These are phyloP conservation scores for Filosporella fistucella DNA, from an alignment of 495 filamentous ascomycete genomes.

Conservation along the genomic window DNA sequence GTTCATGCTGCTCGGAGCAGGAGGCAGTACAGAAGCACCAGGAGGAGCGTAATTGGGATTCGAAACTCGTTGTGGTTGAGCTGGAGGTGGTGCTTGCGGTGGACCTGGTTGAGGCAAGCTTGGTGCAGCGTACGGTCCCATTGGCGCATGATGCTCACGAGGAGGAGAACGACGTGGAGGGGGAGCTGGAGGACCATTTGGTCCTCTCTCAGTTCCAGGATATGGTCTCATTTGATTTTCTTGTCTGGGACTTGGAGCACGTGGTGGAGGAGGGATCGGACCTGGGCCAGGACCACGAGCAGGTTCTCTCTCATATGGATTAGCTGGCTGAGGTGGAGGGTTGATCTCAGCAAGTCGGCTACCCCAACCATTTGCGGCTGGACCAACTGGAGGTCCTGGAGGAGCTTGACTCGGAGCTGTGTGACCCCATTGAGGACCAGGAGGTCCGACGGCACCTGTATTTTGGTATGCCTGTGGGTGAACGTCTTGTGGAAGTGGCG, in stretches of 20 bases:
- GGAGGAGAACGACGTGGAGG: constrained; percentile 22
- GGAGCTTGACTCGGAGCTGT: constrained; percentile 57
- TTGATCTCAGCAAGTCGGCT: constrained; percentile 74
- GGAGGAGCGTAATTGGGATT: constrained; percentile 65
- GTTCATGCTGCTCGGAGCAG: constrained; percentile 50
- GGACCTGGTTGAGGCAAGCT: constrained; percentile 55
- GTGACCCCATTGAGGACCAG: constrained; percentile 82
- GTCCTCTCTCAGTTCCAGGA: constrained; percentile 59
- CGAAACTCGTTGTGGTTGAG: constrained; percentile 54
- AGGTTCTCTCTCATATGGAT: constrained; percentile 74
- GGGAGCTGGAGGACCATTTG: constrained; percentile 38
- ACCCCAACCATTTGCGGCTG: constrained; percentile 66
- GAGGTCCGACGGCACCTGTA: constrained; percentile 58
- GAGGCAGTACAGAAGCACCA: constrained; percentile 42
- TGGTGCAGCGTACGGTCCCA: constrained; percentile 57
- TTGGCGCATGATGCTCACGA: constrained; percentile 39
- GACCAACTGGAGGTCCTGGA: constrained; percentile 36
- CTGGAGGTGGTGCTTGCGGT: constrained; percentile 38
- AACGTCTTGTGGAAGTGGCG: constrained; percentile 76
- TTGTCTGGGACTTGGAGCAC: constrained; percentile 65
- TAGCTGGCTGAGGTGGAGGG: constrained; percentile 64
- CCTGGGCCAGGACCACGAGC: constrained; percentile 51
- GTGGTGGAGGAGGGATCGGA: constrained; percentile 53
- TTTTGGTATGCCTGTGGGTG: constrained; percentile 80
- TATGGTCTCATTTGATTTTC: constrained; percentile 56